Base-by-base conservation (phyloP, 2,329 filamentous ascomycete genomes). In the Aspergillus sp. region DNA sequence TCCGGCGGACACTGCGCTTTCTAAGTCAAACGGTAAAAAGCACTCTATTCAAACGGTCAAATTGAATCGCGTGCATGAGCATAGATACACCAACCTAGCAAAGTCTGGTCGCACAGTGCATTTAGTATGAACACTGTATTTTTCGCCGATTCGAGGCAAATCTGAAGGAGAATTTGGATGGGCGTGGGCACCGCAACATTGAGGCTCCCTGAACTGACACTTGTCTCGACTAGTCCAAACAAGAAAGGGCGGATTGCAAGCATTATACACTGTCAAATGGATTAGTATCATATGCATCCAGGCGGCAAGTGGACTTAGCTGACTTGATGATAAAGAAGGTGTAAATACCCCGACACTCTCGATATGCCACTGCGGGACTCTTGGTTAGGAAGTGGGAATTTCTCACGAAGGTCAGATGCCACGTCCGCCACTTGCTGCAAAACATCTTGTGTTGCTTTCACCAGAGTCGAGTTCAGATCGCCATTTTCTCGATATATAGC, bases 21-120 rank as follows among this genome's bases (percentile, higher is more conserved):
- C 57, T 17, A 58, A 30, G 48, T 58, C 57, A 32, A 58, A 58
- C 2, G 57, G 57, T 10, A 58, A 50, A 21, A 58, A 58, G 25
- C 41, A 44, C 17, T 58, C 57, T 53, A 25, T 23, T 6, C 30
- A 53, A 10, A 13, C n/a, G 8, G 32, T 53, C 32, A 39, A 30
- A 51, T 30, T 13, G 13, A 8, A 30, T 15, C 7, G 10, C 2
- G 30, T 38, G 32, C 32, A 10, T 13, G 15, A 5, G 30, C 4
- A 19, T 23, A 17, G 21, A 13, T 8, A 2, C 2, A 19, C 50
- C 4, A 53, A 48, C 57, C 49, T 32, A 58, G 39, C 23, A 58
- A 21, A 13, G 36, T 54, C 23, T 58, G 57, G 15, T 54, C 21
- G 8, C 39, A 30, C 27, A 58, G 50, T 6, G 57, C 48, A 32